Base-by-base conservation (phyloP, 306 rosid species). In the Phaseolus lunatus region DNA sequence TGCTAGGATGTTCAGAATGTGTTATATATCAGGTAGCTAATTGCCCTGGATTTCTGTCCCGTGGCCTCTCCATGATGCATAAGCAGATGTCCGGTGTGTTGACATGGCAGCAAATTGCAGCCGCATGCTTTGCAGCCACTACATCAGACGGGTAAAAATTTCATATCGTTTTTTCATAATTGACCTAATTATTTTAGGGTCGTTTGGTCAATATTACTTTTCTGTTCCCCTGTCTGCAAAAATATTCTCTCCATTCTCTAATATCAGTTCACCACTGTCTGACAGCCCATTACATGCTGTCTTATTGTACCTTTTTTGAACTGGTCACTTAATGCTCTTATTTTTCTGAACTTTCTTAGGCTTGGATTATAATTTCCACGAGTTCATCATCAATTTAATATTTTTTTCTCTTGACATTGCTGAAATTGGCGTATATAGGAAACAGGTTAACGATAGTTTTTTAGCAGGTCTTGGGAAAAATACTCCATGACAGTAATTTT, bases 1-100 rank as follows among this genome's bases (percentile, higher is more conserved):
- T 78, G 48, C 69, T 69, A 20, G 78, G 24, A 65, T 80, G 67
- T 80, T 10, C 47, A 62, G 41, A 27, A 47, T 16, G n/a, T 23
- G 65, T 61, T 75, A 43, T 19, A 49, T 26, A 49, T 52, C 56
- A 44, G 59, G 70, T 44, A 20, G 62, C 54, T 65, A 77, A 24
- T 67, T 18, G 26, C 72, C 12, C 20, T 6, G 53, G 53, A 22
- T 67, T 41, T 26, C 18, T 44, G 20, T 67, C 68, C 53, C 13
- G 14, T 64, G 52, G 72, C 58, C 61, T 64, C 54, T 27, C 19
- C 5, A 29, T 39, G 37, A 67, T 67, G 50, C 35, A 6, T 45
- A 49, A 22, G 20, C 53, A 5, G 53, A 19, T 67, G 35, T 41
- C 33, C 43, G 12, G 35, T 67, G 33, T 41, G 49, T 67, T 64